Evolutionary conservation across 1,139 yeast genomes (phyloP).

Genomic region (Hyphopichia khmerensis): DNA sequence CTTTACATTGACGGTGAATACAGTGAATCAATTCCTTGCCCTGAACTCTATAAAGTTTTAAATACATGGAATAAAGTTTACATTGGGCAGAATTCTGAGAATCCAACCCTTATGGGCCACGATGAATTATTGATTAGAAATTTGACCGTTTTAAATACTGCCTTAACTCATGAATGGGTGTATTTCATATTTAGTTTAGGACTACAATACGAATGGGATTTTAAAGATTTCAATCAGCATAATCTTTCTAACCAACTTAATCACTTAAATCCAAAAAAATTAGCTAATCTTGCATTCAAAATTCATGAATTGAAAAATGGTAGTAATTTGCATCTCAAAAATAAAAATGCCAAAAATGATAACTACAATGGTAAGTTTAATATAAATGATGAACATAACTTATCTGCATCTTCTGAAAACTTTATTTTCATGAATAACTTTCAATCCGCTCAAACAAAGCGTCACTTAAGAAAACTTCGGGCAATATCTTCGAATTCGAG

Average conservation of each 20-base stretch:
- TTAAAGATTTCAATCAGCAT: slow-evolving; percentile 33
- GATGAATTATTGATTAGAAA: slow-evolving; percentile 35
- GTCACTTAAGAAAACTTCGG: slow-evolving; percentile 1
- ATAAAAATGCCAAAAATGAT: not conserved
- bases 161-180: slow-evolving; percentile 39
- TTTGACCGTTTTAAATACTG: slow-evolving; percentile 27
- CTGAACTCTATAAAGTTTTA: slow-evolving; percentile 28
- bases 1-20: slow-evolving; percentile 44
- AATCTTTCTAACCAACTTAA: slow-evolving; percentile 27
- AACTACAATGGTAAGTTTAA: not conserved
- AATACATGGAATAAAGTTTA: slow-evolving; percentile 40
- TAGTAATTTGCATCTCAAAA: not conserved
- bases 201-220: slow-evolving; percentile 39
- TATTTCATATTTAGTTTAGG: slow-evolving; percentile 37
- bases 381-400: not conserved
- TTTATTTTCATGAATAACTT: not conserved
- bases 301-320: slow-evolving; percentile 16
- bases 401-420: not conserved
- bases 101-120: slow-evolving; percentile 6
- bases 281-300: slow-evolving; percentile 26
- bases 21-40: slow-evolving; percentile 46
- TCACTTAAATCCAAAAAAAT: slow-evolving; percentile 27
- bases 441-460: not conserved
- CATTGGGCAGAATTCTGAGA: slow-evolving; percentile 25
- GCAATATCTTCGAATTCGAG: slow-evolving; percentile 1